Base-by-base conservation (phyloP, 768 basidiomycete species). In the Tylopilus rubrobrunneus region DNA sequence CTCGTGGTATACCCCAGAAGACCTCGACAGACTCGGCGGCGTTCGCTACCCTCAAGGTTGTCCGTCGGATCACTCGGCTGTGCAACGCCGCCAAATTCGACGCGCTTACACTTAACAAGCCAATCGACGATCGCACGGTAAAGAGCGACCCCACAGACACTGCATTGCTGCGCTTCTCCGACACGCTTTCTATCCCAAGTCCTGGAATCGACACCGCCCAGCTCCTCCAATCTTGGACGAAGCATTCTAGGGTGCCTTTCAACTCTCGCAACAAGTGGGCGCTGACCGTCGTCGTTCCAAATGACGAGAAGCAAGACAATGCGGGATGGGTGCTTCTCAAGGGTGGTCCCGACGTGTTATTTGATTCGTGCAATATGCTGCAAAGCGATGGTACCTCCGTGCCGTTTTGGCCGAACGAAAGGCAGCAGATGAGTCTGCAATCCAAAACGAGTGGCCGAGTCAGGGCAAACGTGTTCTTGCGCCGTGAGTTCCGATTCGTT, bases 71-170 rank as follows among this genome's bases (percentile, higher is more conserved):
- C 17, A 68, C 77, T 23, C 75, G 77, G 7, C 67, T 85, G 14
- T 84, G 83, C 67, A 84, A 84, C 49, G 78, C 76, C 1, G 82
- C 83, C 1, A 70, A 71, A 21, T 83, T 83, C 31, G 77, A 78
- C 23, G 62, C 66, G n/a, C 41, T 51, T 17, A 58, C 66, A 3
- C 59, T 49, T 5, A 17, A 49, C 34, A 55, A 51, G 27, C 69
- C 67, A 19, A 19, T 72, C 7, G 67, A 67, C 9, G 68, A 73
- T 10, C 72, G 72, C 10, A 40, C 56, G 19, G 67, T 72, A 55
- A 73, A 72, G 40, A 76, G 76, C 10, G 79, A 81, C 62, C 76
- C 80, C 2, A 82, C 79, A 0, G 80, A 83, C 51, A 75, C 75
- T 5, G 81, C 79, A 7, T 71, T 83, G 25, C 69, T 82, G 14